phyloP scores from a whole-genome alignment of 2,329 filamentous ascomycete genomes.

The Ramichloridium luteum region DNA sequence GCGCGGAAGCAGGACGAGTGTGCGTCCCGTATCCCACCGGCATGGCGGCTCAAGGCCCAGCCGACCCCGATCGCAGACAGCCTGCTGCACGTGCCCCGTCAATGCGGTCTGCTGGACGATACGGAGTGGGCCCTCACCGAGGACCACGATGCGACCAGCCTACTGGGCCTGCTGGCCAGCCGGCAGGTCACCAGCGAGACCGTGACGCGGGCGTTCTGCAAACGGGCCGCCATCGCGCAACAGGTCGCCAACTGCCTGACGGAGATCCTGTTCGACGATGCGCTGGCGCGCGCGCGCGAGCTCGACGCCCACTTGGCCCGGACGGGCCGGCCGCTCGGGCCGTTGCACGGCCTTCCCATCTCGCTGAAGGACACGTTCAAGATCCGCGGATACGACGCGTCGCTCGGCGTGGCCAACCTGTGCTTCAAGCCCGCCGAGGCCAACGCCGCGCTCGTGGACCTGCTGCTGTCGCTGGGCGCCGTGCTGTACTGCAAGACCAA shows the following conservation, averaged over 20 bases:
- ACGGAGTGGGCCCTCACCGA: conserved; percentile 46
- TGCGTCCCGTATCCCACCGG: conserved; percentile 29
- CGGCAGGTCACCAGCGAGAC: conserved; percentile 12
- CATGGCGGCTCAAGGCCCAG: conserved; percentile 30
- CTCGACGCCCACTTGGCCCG: conserved; percentile 28
- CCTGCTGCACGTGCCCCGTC: conserved; percentile 39
- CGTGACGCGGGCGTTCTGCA: conserved; percentile 31
- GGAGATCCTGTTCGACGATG: conserved; percentile 27
- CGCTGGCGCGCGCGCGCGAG: conserved; percentile 27
- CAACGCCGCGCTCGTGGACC: conserved; percentile 37
- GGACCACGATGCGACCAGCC: conserved; percentile 34
- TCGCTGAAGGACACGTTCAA: conserved; percentile 27
- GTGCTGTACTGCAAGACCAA: conserved; percentile 42
- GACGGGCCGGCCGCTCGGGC: conserved; percentile 29
- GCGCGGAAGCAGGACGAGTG: conserved; percentile 33
- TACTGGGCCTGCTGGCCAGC: conserved; percentile 26
- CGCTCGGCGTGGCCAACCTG: conserved; percentile 31
- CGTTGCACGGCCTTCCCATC: conserved; percentile 32
- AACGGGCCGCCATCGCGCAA: conserved; percentile 36
- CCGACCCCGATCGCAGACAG: conserved; percentile 12
- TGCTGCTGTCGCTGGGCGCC: conserved; percentile 35
- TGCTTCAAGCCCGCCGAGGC: conserved; percentile 40
- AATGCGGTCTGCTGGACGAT: conserved; percentile 39
- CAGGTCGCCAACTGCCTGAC: conserved; percentile 37
- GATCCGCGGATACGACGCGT: conserved; percentile 25